Evolutionary conservation across 805 yeast genomes (phyloP).

Genomic region (Pichia paraexigua): DNA sequence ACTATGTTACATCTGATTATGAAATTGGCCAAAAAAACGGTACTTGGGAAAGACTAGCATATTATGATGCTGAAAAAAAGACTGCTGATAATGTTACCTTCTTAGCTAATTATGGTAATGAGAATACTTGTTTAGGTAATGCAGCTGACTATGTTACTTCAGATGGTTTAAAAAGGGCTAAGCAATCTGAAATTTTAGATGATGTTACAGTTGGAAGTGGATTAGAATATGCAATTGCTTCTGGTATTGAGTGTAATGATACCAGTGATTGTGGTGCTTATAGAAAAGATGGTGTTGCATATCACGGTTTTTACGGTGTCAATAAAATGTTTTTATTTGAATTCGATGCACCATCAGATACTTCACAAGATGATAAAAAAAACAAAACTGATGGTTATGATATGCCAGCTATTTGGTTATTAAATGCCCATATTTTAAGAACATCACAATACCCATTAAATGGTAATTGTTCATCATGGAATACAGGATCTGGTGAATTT

Average conservation of each 20-base stretch:
- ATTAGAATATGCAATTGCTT: constrained; percentile 52
- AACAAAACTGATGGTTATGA: constrained; percentile 37
- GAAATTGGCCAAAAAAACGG: constrained; percentile 31
- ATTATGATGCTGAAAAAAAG: constrained; percentile 42
- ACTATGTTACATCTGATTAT: constrained; percentile 42
- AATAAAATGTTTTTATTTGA: constrained; percentile 68
- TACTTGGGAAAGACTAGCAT: constrained; percentile 53
- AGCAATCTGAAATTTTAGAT: constrained; percentile 39
- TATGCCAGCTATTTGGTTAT: constrained; percentile 71
- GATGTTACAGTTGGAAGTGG: constrained; percentile 44
- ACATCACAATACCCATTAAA: constrained; percentile 62
- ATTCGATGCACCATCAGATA: constrained; percentile 52
- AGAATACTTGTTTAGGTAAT: constrained; percentile 57
- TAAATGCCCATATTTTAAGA: constrained; percentile 62
- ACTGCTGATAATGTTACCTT: constrained; percentile 60
- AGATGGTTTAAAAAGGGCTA: constrained; percentile 47
- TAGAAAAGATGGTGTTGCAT: constrained; percentile 67
- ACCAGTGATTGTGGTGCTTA: constrained; percentile 75
- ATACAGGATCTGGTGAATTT: constrained; percentile 71
- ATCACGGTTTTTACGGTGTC: constrained; percentile 58
- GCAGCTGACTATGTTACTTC: constrained; percentile 56
- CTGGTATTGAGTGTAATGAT: constrained; percentile 47
- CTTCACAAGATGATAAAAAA: constrained; percentile 32
- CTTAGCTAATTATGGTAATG: constrained; percentile 52
- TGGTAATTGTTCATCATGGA: constrained; percentile 67